Percentiles rank a stretch among this genome's conserved stretches.
These are phyloP conservation scores for Parachaetomium inaequale DNA, from an alignment of 495 filamentous ascomycete species.

Conservation along the genomic window DNA sequence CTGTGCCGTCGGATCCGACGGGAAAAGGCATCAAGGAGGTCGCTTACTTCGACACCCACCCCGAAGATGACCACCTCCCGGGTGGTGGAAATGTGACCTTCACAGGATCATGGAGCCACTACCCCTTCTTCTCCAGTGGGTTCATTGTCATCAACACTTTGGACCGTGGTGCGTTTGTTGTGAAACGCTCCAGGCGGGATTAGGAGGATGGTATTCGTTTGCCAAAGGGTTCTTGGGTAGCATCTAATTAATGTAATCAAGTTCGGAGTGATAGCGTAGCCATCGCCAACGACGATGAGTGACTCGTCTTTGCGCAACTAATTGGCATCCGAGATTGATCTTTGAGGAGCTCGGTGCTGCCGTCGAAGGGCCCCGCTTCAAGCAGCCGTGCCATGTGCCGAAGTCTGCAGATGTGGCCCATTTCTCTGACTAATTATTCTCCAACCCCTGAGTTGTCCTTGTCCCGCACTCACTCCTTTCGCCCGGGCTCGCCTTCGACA, in stretches of 20 bases:
- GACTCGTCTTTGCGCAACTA: too few species aligned
- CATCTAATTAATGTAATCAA: too few species aligned
- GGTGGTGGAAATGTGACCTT: slow-evolving; percentile 42
- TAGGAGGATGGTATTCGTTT: not conserved
- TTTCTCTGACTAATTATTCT: not conserved
- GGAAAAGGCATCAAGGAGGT: slow-evolving; percentile 44
- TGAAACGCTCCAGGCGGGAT: slow-evolving; percentile 29
- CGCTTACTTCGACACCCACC: slow-evolving; percentile 53
- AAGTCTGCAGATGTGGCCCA: too few species aligned
- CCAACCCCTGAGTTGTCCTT: not conserved
- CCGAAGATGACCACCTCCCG: slow-evolving; percentile 50
- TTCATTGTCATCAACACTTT: slow-evolving; percentile 55
- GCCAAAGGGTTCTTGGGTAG: not conserved
- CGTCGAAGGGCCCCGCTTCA: too few species aligned
- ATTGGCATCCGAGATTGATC: too few species aligned
- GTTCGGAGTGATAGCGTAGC: too few species aligned
- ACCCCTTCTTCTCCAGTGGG: slow-evolving; percentile 50
- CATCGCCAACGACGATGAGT: too few species aligned
- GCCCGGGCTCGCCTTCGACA: slow-evolving; percentile 8
- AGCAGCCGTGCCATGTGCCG: too few species aligned
- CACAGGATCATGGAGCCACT: slow-evolving; percentile 51
- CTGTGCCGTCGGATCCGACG: slow-evolving; percentile 37
- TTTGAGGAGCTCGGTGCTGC: too few species aligned
- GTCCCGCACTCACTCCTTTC: not conserved
- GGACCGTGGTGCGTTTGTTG: slow-evolving; percentile 50